phyloP scores from a whole-genome alignment of 257 asterid species.

The Fraxinus cuspidata region DNA sequence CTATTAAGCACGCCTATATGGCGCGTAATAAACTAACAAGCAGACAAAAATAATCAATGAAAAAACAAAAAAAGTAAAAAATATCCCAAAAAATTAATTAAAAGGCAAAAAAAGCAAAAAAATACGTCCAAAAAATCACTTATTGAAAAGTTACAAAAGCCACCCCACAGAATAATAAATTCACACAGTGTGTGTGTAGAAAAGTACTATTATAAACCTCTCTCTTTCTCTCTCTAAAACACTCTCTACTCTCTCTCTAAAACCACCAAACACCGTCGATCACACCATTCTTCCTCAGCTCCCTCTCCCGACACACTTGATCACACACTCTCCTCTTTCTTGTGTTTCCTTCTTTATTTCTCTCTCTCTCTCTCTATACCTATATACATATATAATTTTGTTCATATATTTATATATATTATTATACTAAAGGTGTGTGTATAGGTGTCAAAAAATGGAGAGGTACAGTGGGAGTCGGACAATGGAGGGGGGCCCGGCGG shows the following conservation, averaged over 20 bases:
- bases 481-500: conserved; percentile 54
- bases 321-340: not conserved
- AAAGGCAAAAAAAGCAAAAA: not conserved
- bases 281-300: conserved; percentile 8
- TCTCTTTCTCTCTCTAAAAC: not conserved
- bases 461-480: conserved; percentile 53
- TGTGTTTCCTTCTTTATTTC: not conserved
- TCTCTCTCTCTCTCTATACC: not conserved
- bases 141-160: not conserved
- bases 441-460: conserved; percentile 38
- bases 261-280: conserved; percentile 1
- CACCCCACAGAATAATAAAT: not conserved
- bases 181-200: not conserved
- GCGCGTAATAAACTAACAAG: conserved; percentile 6
- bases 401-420: not conserved
- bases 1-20: not conserved
- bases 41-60: not conserved
- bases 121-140: not conserved
- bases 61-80: not conserved
- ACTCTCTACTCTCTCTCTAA: not conserved
- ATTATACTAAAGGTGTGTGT: not conserved
- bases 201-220: not conserved
- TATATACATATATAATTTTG: not conserved
- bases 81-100: not conserved
- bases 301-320: not conserved